Base-by-base conservation (phyloP, 176 grass and related monocot species). In the Aegilops bicornis region DNA sequence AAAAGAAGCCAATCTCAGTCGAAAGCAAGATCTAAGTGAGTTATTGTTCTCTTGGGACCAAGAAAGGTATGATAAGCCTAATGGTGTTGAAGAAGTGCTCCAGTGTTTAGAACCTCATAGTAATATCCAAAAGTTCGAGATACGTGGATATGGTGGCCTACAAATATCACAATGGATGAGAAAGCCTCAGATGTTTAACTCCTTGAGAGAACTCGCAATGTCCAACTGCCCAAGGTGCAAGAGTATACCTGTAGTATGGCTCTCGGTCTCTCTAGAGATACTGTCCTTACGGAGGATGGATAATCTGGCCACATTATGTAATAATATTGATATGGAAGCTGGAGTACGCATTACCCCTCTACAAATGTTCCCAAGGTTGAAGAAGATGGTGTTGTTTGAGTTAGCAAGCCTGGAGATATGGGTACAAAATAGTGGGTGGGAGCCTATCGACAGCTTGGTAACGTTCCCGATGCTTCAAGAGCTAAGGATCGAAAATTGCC, bases 301-400 rank as follows among this genome's bases (percentile, higher is more conserved):
- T 0, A 71, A 29, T 1, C 6, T 88, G 0, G 29, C 64, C 6
- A 48, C 64, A 11, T 50, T 88, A 14, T 60, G 64, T 14, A 88
- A 71, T 2, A 4, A 6, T 7, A 0, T 35, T 2, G 9, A 62
- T 12, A 22, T 12, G 48, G 73, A 48, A 45, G 25, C 6, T 10
- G 8, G 15, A 77, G 47, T 17, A 33, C 0, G 8, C 37, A 47
- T 15, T 13, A 22, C 9, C 1, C 9, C 17, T 35, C 2, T 8
- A 10, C 37, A 60, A 40, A 8, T 79, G 31, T 79, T 89, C 5
- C 87, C 64, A 0, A 79, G 29, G 30, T 64, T 89, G 4, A 89
- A 52, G 5, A 2, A 0, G n/a, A 73, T 89, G 39, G 0, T 1
- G 2, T 35, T 89, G 40, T 0, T 0, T 0, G 0, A 0, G 0